Evolutionary conservation across 129 eudicot species (phyloP), one percentile per base, ranked within the genome.

Genomic region (Chrysanthemum seticuspe): DNA sequence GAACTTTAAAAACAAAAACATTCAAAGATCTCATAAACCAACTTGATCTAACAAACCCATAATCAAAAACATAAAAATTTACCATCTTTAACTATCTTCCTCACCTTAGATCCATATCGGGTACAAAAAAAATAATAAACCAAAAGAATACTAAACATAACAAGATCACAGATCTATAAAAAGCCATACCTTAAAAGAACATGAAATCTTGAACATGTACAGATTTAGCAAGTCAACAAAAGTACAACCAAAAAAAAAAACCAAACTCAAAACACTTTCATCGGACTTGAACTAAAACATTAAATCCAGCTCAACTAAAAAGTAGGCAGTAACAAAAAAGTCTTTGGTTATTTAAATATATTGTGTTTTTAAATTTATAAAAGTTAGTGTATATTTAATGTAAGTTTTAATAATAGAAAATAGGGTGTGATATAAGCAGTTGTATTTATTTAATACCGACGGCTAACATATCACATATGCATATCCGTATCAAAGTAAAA

Each of bases 241-340:
- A 23, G 25, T 23, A 23, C 21, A 19, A 19, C 21, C 21, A 36
- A 36, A 1, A 62, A 72, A 84, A 64, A 63, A 81, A 74, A 84
- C 77, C 83, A 81, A 73, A 51, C 80, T 60, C 53, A 68, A 70
- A 69, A 64, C 44, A 65, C 60, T 57, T 70, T 60, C 67, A 45
- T 69, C 88, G 86, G 87, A 82, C 74, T 62, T 74, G 16, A 75
- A 71, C 57, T 56, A 56, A 36, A 76, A 70, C 82, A 85, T 86
- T 77, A 77, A 86, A 81, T 85, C 80, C 77, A 81, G 85, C 79
- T 85, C 83, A 82, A 80, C 79, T 34, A 82, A 79, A 73, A 55
- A 61, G 74, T 48, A 63, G 19, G 56, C 50, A 60, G 72, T 49
- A 59, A 50, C 65, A 54, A 63, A 57, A 67, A 82, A 73, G 79